Conservation (phyloP, 208 protist species). For the Acanthamoeba royreba region DNA sequence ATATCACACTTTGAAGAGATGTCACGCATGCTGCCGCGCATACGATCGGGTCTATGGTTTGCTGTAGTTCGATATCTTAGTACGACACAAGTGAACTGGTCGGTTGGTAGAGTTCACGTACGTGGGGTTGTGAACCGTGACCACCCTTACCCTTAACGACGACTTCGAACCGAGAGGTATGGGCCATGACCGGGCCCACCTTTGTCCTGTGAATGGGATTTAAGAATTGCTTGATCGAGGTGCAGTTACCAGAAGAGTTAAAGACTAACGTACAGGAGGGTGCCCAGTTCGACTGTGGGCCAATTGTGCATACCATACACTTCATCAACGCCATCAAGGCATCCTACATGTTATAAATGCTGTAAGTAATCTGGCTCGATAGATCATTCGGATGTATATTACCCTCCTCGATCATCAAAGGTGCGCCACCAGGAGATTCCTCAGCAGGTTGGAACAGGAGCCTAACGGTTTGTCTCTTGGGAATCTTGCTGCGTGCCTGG, state of each 20-base stretch:
- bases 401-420: conserved; percentile 64
- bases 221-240: neutral
- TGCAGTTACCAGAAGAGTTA: no score
- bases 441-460: conserved; percentile 68
- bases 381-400: neutral
- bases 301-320: conserved; percentile 69
- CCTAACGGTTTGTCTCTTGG: conserved; percentile 26
- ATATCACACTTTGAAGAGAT: conserved; percentile 50
- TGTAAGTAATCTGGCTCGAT: neutral
- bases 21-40: neutral
- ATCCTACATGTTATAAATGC: neutral
- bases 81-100: neutral
- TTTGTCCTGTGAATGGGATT: neutral
- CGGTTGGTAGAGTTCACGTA: neutral
- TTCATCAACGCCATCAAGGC: conserved; percentile 62
- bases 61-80: neutral
- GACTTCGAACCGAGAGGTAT: conserved; percentile 52
- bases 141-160: conserved; percentile 52
- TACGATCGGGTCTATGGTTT: conserved; percentile 32
- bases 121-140: conserved; percentile 61
- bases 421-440: conserved; percentile 56
- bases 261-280: neutral
- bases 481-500: conserved; percentile 22
- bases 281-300: conserved; percentile 45
- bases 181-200: conserved; percentile 58